Evolutionary conservation across 179 eudicot species (phyloP).

Genomic region (Sideroxylon spinosum): DNA sequence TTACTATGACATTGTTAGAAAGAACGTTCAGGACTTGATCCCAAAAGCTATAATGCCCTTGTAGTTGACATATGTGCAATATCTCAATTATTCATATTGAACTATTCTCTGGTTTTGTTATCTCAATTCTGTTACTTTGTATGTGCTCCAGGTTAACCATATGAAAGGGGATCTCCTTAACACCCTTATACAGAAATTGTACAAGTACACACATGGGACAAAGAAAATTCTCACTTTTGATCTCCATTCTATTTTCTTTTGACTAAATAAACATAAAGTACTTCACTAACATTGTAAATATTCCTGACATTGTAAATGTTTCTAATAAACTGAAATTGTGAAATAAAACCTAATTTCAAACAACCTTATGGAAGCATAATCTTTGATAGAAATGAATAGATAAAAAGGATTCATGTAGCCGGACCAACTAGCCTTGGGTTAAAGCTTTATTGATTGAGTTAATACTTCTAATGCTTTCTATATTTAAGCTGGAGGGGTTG

Average conservation of each 20-base stretch:
- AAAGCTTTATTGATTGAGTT: not conserved
- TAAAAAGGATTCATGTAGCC: too few species aligned
- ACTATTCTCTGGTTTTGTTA: not conserved
- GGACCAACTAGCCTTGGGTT: not conserved
- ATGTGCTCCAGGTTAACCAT: conserved; percentile 12
- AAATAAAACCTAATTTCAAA: too few species aligned
- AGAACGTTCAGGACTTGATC: conserved; percentile 45
- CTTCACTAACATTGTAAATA: not conserved
- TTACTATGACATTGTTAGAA: conserved; percentile 48
- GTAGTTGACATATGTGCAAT: not conserved
- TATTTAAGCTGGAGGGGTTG: not conserved
- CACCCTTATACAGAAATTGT: conserved; percentile 13
- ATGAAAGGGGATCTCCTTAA: conserved; percentile 15
- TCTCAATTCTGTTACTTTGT: not conserved
- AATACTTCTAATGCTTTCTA: not conserved
- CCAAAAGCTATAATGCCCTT: conserved; percentile 45
- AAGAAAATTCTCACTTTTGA: not conserved
- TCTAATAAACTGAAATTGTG: too few species aligned
- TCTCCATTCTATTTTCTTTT: not conserved
- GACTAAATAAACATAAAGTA: not conserved
- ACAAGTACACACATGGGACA: conserved; percentile 8
- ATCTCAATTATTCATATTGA: not conserved
- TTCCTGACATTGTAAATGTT: not conserved
- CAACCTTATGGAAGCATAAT: too few species aligned
- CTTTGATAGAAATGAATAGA: too few species aligned